Evolutionary conservation across 768 basidiomycete species (phyloP).

Genomic region (Coprinopsis strossmayeri): DNA sequence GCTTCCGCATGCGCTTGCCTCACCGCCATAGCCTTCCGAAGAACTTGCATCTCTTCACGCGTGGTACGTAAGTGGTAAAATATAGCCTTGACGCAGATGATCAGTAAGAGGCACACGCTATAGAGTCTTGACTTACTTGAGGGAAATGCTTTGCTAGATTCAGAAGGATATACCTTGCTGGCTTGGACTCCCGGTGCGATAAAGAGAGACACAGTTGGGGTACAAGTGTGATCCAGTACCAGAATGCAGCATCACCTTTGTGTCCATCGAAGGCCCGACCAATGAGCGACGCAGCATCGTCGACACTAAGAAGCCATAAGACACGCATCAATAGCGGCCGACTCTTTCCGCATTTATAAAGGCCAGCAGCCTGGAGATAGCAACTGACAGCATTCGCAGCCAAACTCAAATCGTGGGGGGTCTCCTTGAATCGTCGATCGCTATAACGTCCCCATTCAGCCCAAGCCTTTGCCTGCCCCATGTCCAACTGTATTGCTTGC

Average conservation of each 20-base stretch:
- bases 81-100: conserved; percentile 84
- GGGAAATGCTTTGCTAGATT: conserved; percentile 89
- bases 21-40: conserved; percentile 33
- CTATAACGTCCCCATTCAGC: conserved; percentile 96
- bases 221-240: conserved; percentile 98
- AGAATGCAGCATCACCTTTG: conserved; percentile 93
- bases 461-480: conserved; percentile 94
- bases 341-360: conserved; percentile 91
- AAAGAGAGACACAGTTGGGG: conserved; percentile 90
- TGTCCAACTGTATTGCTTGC: conserved; percentile 94
- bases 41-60: conserved; percentile 37
- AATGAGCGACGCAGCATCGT: conserved; percentile 67
- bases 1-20: conserved; percentile 28
- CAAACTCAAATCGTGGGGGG: conserved; percentile 61
- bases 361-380: conserved; percentile 94
- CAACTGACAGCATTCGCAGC: conserved; percentile 94
- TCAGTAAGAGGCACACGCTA: not conserved
- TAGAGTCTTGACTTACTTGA: conserved; percentile 51
- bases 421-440: conserved; percentile 89
- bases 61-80: conserved; percentile 91
- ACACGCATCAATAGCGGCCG: conserved; percentile 87
- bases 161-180: conserved; percentile 82
- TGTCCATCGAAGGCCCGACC: conserved; percentile 87
- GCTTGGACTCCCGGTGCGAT: conserved; percentile 87
- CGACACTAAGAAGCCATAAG: conserved; percentile 93